Evolutionary conservation across 352 stramenopile genomes (phyloP), one percentile per base, ranked within the genome.

Genomic region (Aphanomyces astaci): DNA sequence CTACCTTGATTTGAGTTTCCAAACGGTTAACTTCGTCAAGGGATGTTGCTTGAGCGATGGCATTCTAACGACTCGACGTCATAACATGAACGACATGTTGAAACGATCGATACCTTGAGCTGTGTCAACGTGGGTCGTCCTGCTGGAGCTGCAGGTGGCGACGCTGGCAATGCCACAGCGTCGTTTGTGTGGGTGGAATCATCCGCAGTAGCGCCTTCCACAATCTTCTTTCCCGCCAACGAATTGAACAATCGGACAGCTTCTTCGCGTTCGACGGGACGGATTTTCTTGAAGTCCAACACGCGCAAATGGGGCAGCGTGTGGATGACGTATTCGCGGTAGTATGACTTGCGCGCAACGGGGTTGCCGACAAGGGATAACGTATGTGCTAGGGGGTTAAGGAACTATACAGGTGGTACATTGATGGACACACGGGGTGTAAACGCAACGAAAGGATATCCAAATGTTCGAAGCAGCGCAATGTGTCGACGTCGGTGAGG

Each of bases 281-380:
- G 80, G 71, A 96, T 89, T 43, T 88, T 88, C 64, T 88, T 77
- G 69, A 90, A 94, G 71, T 97, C 89, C 51, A 97, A 79, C 39
- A 95, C 82, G 31, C 78, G 85, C 62, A 96, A 75, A 63, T 91
- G 77, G n/a, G 87, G 87, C 33, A 97, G 76, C 63, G 82, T 92
- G 78, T 96, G 76, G 59, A 97, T 94, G 32, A 96, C 86, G 72
- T 97, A 98, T 66, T 95, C 78, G 19, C 92, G 85, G 75, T 98
- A 98, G 77, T 96, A 92, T 72, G 87, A 84, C 73, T 80, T 79
- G 66, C 92, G 90, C n/a, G 78, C 80, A 39, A 98, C 87, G 4
- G 91, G 90, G 74, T 98, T 98, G 32, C 89, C 89, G 25, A 84
- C 70, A 19, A 97, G 76, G 64, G 78, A 88, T 24, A 94, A 75